These are phyloP conservation scores for Colletotrichum karsti DNA, from an alignment of 2,329 filamentous ascomycete genomes.

Conservation along the genomic window DNA sequence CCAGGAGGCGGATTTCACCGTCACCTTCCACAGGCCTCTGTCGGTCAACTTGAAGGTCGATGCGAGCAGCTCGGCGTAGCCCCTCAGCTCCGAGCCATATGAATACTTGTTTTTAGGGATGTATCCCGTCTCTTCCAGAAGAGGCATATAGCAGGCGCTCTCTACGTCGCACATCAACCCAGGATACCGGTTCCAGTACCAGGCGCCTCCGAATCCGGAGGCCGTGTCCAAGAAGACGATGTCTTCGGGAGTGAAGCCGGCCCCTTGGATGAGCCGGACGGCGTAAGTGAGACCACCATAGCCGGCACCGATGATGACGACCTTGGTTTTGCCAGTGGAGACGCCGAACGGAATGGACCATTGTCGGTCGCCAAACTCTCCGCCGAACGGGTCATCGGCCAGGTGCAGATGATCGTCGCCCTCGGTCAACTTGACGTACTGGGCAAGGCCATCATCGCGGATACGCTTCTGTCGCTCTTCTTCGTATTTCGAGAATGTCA, in stretches of 20 bases:
- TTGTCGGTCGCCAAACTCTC: too few relatives aligned
- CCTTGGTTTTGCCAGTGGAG: too few relatives aligned
- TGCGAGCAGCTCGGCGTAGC: constrained; percentile 51
- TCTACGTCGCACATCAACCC: constrained; percentile 66
- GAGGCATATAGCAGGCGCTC: constrained; percentile 66
- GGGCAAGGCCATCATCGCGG: too few relatives aligned
- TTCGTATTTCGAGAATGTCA: too few relatives aligned
- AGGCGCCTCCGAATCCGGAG: constrained; percentile 57
- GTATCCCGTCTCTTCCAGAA: constrained; percentile 68
- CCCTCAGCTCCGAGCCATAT: constrained; percentile 49
- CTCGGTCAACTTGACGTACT: too few relatives aligned
- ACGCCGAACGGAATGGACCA: too few relatives aligned
- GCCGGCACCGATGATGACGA: constrained; percentile 45
- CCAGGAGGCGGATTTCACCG: constrained; percentile 52
- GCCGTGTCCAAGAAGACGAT: constrained; percentile 51
- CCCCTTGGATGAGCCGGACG: constrained; percentile 33
- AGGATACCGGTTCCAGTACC: constrained; percentile 62
- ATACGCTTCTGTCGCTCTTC: too few relatives aligned
- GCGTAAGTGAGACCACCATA: constrained; percentile 42
- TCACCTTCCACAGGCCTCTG: constrained; percentile 49
- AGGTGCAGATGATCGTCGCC: too few relatives aligned
- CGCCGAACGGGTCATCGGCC: too few relatives aligned
- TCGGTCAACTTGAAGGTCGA: constrained; percentile 48
- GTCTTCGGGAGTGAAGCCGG: constrained; percentile 37
- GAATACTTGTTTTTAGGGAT: constrained; percentile 61